Conservation (phyloP, 495 filamentous ascomycete genomes). For the Penicillium dipodomyicola region DNA sequence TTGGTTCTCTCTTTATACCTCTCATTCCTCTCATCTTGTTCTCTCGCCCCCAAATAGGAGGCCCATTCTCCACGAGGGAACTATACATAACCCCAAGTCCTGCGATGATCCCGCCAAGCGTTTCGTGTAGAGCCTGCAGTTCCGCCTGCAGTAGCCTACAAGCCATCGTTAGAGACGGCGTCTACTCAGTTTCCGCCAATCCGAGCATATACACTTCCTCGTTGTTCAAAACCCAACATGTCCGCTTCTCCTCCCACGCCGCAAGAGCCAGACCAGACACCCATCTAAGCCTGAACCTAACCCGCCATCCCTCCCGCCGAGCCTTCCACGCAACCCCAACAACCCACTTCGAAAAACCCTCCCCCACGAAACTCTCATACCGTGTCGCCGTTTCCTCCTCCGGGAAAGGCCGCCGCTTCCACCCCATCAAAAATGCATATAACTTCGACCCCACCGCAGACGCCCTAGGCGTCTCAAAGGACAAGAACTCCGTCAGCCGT, state of each 20-base stretch:
- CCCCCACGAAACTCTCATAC: conserved; percentile 39
- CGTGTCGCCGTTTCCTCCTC: conserved; percentile 59
- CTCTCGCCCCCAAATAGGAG: neutral
- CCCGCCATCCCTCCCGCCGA: conserved; percentile 10
- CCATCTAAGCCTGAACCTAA: neutral
- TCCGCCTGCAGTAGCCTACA: conserved; percentile 40
- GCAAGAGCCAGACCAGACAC: neutral
- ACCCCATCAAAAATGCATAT: conserved; percentile 67
- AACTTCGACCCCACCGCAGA: conserved; percentile 68
- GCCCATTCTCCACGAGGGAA: neutral
- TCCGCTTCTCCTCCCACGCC: conserved; percentile 13
- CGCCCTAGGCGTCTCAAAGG: conserved; percentile 49
- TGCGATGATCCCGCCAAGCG: conserved; percentile 34
- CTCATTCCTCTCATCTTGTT: neutral
- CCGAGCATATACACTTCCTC: conserved; percentile 5
- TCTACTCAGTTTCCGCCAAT: conserved; percentile 14
- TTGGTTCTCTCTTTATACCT: conserved; percentile 13
- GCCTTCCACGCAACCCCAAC: conserved; percentile 32
- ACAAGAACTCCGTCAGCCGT: conserved; percentile 30
- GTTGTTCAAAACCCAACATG: conserved; percentile 9
- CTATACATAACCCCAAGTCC: conserved; percentile 5
- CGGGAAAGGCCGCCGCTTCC: conserved; percentile 73
- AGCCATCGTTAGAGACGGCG: conserved; percentile 27
- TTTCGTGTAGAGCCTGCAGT: conserved; percentile 40
- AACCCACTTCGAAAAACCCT: conserved; percentile 13